Percentiles rank a stretch among this genome's conserved stretches.
Evolutionary conservation across 257 asterid species (phyloP).

Genomic region (Mentha longifolia): DNA sequence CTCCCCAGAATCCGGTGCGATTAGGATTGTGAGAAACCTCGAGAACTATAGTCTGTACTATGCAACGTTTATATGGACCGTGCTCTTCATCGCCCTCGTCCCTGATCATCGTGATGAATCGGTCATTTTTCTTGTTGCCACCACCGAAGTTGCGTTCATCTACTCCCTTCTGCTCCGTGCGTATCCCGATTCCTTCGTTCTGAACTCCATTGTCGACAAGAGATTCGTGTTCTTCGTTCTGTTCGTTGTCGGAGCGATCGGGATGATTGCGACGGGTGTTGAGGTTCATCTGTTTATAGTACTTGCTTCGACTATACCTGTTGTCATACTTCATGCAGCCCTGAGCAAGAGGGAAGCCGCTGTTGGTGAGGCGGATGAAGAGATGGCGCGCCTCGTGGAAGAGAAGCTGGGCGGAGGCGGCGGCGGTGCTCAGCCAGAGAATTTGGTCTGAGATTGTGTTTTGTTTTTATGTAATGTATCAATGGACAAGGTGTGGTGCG

Average conservation of each 20-base stretch:
- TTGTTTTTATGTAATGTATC: too few species aligned
- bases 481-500: too few species aligned
- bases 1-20: conserved; percentile 61
- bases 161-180: conserved; percentile 54
- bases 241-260: conserved; percentile 31
- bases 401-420: conserved; percentile 31
- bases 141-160: conserved; percentile 52
- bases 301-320: conserved; percentile 52
- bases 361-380: conserved; percentile 32
- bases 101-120: conserved; percentile 63
- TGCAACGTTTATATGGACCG: conserved; percentile 56
- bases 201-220: conserved; percentile 48
- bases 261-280: conserved; percentile 51
- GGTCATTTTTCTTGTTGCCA: conserved; percentile 50
- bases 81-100: conserved; percentile 62
- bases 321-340: conserved; percentile 53
- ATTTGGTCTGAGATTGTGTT: conserved; percentile 39
- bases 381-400: conserved; percentile 42
- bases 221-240: conserved; percentile 44
- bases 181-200: conserved; percentile 43
- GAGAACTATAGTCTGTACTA: conserved; percentile 46
- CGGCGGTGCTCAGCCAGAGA: conserved; percentile 25
- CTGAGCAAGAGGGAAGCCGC: conserved; percentile 45
- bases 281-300: conserved; percentile 57
- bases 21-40: conserved; percentile 52